A percentile compares a stretch with the other conserved stretches of the same genome.
These are phyloP conservation scores for Penicillium daleae DNA, from an alignment of 495 filamentous ascomycete species.

Conservation along the genomic window DNA sequence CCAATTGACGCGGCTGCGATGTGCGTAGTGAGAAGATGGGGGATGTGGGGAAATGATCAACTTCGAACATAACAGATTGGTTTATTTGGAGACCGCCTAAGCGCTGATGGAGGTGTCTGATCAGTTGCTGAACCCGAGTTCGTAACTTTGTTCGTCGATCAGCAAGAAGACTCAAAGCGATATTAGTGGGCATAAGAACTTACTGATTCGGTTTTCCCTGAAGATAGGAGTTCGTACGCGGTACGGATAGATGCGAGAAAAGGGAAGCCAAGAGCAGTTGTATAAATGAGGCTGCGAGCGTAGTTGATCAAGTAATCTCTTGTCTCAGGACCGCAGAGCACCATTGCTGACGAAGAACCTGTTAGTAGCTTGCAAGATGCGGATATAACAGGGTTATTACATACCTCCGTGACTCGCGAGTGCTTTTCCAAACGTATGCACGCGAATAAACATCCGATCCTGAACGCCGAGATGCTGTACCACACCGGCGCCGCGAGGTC, in stretches of 20 bases:
- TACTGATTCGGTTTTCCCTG: slow-evolving; percentile 48
- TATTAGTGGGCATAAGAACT: background rate
- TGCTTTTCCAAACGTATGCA: slow-evolving; percentile 80
- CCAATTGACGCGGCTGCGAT: slow-evolving; percentile 37
- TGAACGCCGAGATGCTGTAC: slow-evolving; percentile 71
- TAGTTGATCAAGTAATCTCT: slow-evolving; percentile 51
- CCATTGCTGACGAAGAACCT: slow-evolving; percentile 33
- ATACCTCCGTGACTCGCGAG: slow-evolving; percentile 73
- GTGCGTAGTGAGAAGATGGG: slow-evolving; percentile 52
- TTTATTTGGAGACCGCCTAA: slow-evolving; percentile 32
- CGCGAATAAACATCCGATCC: slow-evolving; percentile 64
- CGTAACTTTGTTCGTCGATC: slow-evolving; percentile 34
- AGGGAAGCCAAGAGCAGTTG: slow-evolving; percentile 53
- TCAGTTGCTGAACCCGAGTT: slow-evolving; percentile 40
- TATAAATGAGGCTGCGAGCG: slow-evolving; percentile 53
- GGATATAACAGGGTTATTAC: slow-evolving; percentile 19
- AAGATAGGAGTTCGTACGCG: slow-evolving; percentile 47
- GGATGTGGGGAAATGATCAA: slow-evolving; percentile 47
- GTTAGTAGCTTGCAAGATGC: background rate
- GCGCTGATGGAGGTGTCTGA: slow-evolving; percentile 40
- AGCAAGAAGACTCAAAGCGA: background rate
- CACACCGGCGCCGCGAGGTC: slow-evolving; percentile 63
- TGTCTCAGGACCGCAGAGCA: slow-evolving; percentile 51
- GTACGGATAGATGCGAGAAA: slow-evolving; percentile 51
- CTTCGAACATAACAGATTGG: slow-evolving; percentile 38